phyloP scores from a whole-genome alignment of 768 basidiomycete genomes.

The Peribolospora kevripleyi region DNA sequence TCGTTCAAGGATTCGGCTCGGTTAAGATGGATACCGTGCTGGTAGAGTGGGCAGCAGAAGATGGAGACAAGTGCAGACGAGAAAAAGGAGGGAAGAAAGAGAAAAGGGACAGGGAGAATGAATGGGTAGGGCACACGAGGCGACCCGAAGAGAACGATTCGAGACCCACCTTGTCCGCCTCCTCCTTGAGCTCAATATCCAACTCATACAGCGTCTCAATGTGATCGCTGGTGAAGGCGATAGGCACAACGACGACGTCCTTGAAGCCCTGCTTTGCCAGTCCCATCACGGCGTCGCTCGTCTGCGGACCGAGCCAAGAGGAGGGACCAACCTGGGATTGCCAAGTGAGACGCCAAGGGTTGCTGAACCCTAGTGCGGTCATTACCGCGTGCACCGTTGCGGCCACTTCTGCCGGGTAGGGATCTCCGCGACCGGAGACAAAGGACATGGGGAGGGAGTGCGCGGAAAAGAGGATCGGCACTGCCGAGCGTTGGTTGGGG shows the following conservation, averaged over 20 bases:
- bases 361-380: slow-evolving; percentile 39
- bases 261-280: slow-evolving; percentile 24
- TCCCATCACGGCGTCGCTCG: slow-evolving; percentile 59
- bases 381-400: slow-evolving; percentile 84
- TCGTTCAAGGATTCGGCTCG: slow-evolving; percentile 81
- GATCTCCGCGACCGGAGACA: slow-evolving; percentile 82
- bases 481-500: slow-evolving; percentile 44
- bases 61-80: background rate
- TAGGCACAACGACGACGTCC: slow-evolving; percentile 50
- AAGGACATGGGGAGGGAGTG: slow-evolving; percentile 96
- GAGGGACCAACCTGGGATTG: slow-evolving; percentile 92
- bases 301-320: slow-evolving; percentile 97
- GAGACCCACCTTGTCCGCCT: slow-evolving; percentile 58
- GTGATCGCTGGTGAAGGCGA: slow-evolving; percentile 97
- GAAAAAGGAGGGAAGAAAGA: background rate
- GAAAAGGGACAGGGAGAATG: no score
- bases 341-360: slow-evolving; percentile 87
- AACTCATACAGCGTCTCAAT: slow-evolving; percentile 96
- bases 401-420: slow-evolving; percentile 84
- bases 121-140: no score
- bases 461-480: slow-evolving; percentile 79
- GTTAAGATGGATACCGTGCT: slow-evolving; percentile 77
- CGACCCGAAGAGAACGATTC: background rate
- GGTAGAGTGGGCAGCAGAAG: slow-evolving; percentile 7
- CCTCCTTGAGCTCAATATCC: slow-evolving; percentile 75